Base-by-base conservation (phyloP, 345 rosid species). In the Gossypium arboreum region DNA sequence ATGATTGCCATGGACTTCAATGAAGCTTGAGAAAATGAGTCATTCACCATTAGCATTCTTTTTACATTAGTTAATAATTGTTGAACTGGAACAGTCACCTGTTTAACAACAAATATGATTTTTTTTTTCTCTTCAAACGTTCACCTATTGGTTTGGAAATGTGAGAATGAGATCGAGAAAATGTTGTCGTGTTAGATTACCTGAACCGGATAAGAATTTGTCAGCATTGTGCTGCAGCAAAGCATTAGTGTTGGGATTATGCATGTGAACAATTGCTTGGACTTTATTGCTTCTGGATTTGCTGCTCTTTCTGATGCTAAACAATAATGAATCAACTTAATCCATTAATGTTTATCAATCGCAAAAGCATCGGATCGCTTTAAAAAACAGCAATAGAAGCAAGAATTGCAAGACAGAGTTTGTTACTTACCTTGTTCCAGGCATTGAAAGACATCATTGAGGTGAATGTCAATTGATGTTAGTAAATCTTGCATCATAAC, bases 211-310 rank as follows among this genome's bases (percentile, higher is more conserved):
- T 70, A 70, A 29, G 72, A 68, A 48, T 68, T 68, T 25, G 57
- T 48, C 2, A 68, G 72, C 72, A 68, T 68, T 68, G 72, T 70
- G 48, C 73, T 27, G 61, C 73, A 70, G 47, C 60, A 70, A 4
- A 70, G 73, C 61, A 52, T 51, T n/a, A 52, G 47, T 51, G 73
- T 29, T 11, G 61, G 73, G 73, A 52, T 29, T 29, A 52, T 54
- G 48, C 25, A 52, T 17, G 61, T 17, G 5, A 52, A n/a, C 47
- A 70, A 29, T 52, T 52, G 47, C 25, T 70, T 70, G 17, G 73
- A 51, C 27, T 34, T 70, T 34, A 17, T 70, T 27, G 73, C 60
- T 27, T 70, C 61, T 48, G 2, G 61, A 70, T 52, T 34, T 52
- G 45, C 27, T 52, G 61, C 73, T 2, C 61, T 54, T 4, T 27